These are phyloP conservation scores for Agaricus bisporus DNA, from an alignment of 768 basidiomycete species.

Conservation along the genomic window DNA sequence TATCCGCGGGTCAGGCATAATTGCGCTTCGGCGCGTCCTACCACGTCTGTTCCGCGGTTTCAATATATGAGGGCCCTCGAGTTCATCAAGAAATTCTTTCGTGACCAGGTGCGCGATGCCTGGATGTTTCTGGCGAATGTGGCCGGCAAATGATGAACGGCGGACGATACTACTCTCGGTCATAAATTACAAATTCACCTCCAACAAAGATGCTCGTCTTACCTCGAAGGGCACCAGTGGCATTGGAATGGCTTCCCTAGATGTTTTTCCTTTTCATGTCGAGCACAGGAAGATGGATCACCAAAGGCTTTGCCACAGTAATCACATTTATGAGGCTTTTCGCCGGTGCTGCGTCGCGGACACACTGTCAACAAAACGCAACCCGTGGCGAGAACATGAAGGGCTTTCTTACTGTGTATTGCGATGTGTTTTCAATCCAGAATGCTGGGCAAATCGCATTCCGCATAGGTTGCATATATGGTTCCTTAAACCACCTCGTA, in stretches of 20 bases:
- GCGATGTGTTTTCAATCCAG: constrained; percentile 55
- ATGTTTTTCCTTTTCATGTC: constrained; percentile 62
- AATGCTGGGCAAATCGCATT: constrained; percentile 52
- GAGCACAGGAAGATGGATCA: constrained; percentile 64
- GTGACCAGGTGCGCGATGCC: constrained; percentile 18
- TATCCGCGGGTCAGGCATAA: not conserved
- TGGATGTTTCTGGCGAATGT: constrained; percentile 43
- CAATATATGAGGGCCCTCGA: constrained; percentile 23
- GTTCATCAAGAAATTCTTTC: constrained; percentile 18
- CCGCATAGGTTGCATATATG: constrained; percentile 45
- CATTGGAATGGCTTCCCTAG: constrained; percentile 38
- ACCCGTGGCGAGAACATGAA: not conserved
- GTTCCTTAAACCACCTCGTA: constrained; percentile 32
- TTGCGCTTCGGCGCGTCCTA: constrained; percentile 7
- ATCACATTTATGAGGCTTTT: constrained; percentile 46
- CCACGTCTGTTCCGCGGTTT: constrained; percentile 12
- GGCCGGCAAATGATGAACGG: constrained; percentile 47
- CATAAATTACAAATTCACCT: not conserved
- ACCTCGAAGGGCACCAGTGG: constrained; percentile 46
- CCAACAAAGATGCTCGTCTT: constrained; percentile 10
- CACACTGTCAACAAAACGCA: not conserved
- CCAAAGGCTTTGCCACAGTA: constrained; percentile 49
- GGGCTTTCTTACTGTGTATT: constrained; percentile 56
- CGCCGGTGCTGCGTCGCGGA: constrained; percentile 34
- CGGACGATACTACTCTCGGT: constrained; percentile 51